Evolutionary conservation across 139 green algal genomes (phyloP).

Genomic region (Picochlorum sp.): DNA sequence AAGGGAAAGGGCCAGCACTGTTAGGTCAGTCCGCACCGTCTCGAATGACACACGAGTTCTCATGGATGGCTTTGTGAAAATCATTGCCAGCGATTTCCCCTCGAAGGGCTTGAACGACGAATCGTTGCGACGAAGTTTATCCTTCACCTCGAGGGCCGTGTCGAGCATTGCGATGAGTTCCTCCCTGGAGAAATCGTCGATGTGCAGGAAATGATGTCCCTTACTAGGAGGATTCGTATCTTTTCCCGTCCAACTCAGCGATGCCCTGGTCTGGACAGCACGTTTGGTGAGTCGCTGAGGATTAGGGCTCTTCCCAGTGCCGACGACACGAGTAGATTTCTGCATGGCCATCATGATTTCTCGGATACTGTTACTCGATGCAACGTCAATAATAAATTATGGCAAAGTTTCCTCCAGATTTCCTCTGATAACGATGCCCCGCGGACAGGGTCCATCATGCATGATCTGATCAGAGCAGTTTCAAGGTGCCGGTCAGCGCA

Average conservation of each 20-base stretch:
- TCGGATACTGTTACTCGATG: too few species aligned
- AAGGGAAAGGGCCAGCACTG: neutral
- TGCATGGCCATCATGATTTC: neutral
- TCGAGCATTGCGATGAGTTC: constrained; percentile 78
- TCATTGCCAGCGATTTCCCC: constrained; percentile 94
- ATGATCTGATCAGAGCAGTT: neutral
- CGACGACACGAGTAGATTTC: neutral
- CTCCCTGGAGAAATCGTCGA: constrained; percentile 90
- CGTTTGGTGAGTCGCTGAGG: neutral
- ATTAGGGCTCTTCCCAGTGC: neutral
- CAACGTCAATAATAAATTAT: too few species aligned
- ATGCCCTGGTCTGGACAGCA: neutral
- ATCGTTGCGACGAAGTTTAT: constrained; percentile 67
- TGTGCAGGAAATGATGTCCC: constrained; percentile 51
- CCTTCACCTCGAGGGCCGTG: constrained; percentile 69
- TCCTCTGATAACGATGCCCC: too few species aligned
- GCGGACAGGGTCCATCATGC: too few species aligned
- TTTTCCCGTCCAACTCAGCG: constrained; percentile 5
- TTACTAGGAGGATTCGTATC: constrained; percentile 9
- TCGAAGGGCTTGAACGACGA: constrained; percentile 79
- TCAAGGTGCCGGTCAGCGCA: constrained; percentile 57
- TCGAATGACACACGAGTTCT: constrained; percentile 96
- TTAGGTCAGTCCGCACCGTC: constrained; percentile 53
- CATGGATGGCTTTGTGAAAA: constrained; percentile 98
- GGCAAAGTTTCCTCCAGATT: too few species aligned